Percentiles rank a stretch among this genome's conserved stretches.
Conservation (phyloP, 495 filamentous ascomycete genomes). For the Xylaria venustula region DNA sequence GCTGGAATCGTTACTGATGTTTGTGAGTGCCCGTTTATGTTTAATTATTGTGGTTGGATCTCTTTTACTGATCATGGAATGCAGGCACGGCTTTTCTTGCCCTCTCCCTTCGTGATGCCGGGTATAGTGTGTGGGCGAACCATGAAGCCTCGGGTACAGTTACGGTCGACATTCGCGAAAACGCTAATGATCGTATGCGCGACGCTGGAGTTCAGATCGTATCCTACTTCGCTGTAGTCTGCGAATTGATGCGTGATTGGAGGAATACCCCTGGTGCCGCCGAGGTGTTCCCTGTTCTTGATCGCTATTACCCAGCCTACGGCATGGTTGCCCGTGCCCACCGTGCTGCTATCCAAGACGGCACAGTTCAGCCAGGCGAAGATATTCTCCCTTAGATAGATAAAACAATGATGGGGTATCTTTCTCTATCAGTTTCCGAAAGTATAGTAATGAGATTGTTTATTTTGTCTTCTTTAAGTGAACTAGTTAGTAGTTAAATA, state of each 20-base stretch:
- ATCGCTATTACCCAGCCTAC: conserved; percentile 52
- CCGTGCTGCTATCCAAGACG: conserved; percentile 39
- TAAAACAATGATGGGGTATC: no score
- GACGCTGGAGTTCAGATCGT: conserved; percentile 64
- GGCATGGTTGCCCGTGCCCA: conserved; percentile 47
- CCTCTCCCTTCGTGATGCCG: conserved; percentile 65
- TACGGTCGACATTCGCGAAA: conserved; percentile 37
- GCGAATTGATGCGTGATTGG: conserved; percentile 81
- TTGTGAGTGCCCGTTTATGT: conserved; percentile 48
- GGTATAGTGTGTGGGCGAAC: conserved; percentile 77
- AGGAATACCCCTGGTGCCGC: conserved; percentile 61
- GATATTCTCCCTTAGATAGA: no score
- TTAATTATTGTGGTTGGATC: no score
- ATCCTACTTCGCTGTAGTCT: conserved; percentile 64
- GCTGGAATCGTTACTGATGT: conserved; percentile 77
- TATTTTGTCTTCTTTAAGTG: no score
- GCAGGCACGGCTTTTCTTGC: conserved; percentile 68
- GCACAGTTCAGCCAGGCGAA: conserved; percentile 46
- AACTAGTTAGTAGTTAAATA: no score
- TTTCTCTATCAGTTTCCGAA: no score
- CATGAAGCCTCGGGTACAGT: conserved; percentile 62
- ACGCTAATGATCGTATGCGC: conserved; percentile 66
- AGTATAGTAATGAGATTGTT: no score
- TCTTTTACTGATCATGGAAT: not conserved
- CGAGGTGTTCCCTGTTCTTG: conserved; percentile 64